Conservation (phyloP, 1,284 basidiomycete species). For the Cutaneotrichosporon dermatis region DNA sequence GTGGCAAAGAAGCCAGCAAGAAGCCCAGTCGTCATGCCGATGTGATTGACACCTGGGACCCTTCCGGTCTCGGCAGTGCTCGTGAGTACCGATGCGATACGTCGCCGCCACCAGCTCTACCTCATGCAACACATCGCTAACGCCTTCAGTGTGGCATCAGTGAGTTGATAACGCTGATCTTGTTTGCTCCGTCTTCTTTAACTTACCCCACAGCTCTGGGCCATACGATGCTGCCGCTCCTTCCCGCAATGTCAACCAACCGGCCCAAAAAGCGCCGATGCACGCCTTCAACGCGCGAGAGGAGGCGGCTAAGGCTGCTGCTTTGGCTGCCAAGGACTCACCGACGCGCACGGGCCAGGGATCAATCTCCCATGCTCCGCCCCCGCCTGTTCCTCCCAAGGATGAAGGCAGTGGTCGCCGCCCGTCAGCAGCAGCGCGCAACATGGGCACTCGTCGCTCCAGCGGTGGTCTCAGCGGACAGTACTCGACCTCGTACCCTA, state of each 20-base stretch:
- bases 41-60: slow-evolving; percentile 50
- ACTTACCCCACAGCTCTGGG: slow-evolving; percentile 32
- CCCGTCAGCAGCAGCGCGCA: slow-evolving; percentile 5
- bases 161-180: slow-evolving; percentile 15
- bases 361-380: neutral
- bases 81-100: slow-evolving; percentile 28
- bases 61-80: slow-evolving; percentile 45
- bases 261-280: slow-evolving; percentile 42
- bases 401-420: slow-evolving; percentile 3
- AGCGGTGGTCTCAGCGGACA: slow-evolving; percentile 43
- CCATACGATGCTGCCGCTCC: slow-evolving; percentile 50
- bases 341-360: slow-evolving; percentile 10
- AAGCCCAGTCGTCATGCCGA: slow-evolving; percentile 46
- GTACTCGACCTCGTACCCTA: slow-evolving; percentile 47
- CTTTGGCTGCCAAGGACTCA: neutral
- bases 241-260: slow-evolving; percentile 43
- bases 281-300: slow-evolving; percentile 35
- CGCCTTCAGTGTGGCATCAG: slow-evolving; percentile 46
- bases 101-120: no score
- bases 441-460: slow-evolving; percentile 21
- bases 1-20: slow-evolving; percentile 32
- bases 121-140: slow-evolving; percentile 1
- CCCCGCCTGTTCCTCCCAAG: slow-evolving; percentile 6
- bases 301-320: neutral
- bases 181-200: neutral